Percentiles rank a stretch among this genome's conserved stretches.
Evolutionary conservation across 495 filamentous ascomycete genomes (phyloP).

Genomic region (Penicillium ucsense): DNA sequence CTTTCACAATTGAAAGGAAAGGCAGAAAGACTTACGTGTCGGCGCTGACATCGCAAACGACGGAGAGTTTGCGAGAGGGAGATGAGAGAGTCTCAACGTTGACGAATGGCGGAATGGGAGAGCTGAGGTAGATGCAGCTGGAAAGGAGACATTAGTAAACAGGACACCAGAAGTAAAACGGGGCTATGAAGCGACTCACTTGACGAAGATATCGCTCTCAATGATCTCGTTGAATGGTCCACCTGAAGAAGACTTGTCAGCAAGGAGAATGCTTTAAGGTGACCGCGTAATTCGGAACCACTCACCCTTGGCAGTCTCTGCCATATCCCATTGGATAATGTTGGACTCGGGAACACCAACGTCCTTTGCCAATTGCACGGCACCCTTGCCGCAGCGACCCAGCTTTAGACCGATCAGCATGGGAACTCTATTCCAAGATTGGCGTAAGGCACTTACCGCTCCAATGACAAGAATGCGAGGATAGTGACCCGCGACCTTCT

Average conservation of each 20-base stretch:
- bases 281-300: neutral
- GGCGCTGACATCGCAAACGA: slow-evolving; percentile 81
- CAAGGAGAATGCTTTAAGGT: slow-evolving; percentile 23
- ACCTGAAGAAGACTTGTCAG: slow-evolving; percentile 15
- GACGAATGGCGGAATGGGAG: slow-evolving; percentile 44
- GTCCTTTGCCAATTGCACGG: slow-evolving; percentile 67
- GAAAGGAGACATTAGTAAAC: slow-evolving; percentile 5
- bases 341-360: slow-evolving; percentile 64
- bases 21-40: slow-evolving; percentile 39
- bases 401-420: slow-evolving; percentile 27
- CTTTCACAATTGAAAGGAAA: no score
- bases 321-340: slow-evolving; percentile 87
- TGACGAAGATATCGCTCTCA: slow-evolving; percentile 56
- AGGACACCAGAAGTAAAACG: neutral
- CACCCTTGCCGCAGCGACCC: slow-evolving; percentile 80
- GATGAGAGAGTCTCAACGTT: slow-evolving; percentile 55
- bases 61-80: slow-evolving; percentile 63
- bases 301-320: slow-evolving; percentile 49
- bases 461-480: slow-evolving; percentile 53
- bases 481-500: slow-evolving; percentile 40
- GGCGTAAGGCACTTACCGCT: slow-evolving; percentile 27
- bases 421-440: neutral
- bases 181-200: slow-evolving; percentile 18
- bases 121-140: neutral
- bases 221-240: slow-evolving; percentile 87